Conservation (phyloP, 345 rosid species). For the Litchi chinensis region DNA sequence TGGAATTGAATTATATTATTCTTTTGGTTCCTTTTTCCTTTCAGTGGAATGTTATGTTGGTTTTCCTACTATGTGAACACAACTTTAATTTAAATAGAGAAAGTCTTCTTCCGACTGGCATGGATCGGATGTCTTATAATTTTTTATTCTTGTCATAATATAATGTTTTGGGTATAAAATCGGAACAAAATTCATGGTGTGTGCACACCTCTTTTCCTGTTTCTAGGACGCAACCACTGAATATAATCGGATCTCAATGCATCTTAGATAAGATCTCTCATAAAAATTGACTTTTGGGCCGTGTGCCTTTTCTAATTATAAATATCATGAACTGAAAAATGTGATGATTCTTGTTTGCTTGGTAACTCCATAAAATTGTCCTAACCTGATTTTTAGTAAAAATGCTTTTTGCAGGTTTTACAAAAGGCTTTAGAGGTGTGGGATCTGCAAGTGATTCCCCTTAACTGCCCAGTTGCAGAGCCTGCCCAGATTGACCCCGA, state of each 20-base stretch:
- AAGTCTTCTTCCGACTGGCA: background rate
- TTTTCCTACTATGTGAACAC: background rate
- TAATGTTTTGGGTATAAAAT: background rate
- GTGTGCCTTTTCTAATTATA: background rate
- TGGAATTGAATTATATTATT: background rate
- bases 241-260: background rate
- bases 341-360: slow-evolving; percentile 3
- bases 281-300: background rate
- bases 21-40: background rate
- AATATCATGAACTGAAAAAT: slow-evolving; percentile 1
- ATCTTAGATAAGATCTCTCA: background rate
- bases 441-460: slow-evolving; percentile 87
- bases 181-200: background rate
- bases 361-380: slow-evolving; percentile 19
- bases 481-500: slow-evolving; percentile 93
- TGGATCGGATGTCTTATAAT: background rate
- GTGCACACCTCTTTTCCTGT: background rate
- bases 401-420: slow-evolving; percentile 57
- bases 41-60: background rate
- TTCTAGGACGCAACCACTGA: too few relatives aligned
- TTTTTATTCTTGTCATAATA: background rate
- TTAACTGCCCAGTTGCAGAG: slow-evolving; percentile 87
- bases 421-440: slow-evolving; percentile 94
- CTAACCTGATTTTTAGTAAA: background rate
- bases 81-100: background rate